phyloP scores from a whole-genome alignment of 2,329 filamentous ascomycete genomes.

The Mariannaea elegans region DNA sequence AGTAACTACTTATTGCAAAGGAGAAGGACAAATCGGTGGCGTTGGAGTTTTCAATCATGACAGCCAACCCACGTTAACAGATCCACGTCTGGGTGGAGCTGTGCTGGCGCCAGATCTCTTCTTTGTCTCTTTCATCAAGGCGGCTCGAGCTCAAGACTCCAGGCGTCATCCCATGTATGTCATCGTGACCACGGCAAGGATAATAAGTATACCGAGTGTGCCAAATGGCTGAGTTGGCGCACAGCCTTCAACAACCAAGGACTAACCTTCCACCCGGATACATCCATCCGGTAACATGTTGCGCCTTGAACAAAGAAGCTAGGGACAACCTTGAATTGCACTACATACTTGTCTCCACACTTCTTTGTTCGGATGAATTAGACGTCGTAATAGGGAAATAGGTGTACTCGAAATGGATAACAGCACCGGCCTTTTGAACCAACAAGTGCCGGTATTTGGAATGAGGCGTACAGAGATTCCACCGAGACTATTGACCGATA shows the following conservation, averaged over 20 bases:
- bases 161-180: neutral
- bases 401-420: too few relatives aligned
- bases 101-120: neutral
- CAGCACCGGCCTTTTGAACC: too few relatives aligned
- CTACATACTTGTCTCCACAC: neutral
- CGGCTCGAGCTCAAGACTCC: neutral
- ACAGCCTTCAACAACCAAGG: neutral
- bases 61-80: too few relatives aligned
- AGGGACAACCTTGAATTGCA: conserved; percentile 2
- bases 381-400: too few relatives aligned
- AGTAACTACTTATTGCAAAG: neutral
- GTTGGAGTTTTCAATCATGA: neutral
- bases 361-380: neutral
- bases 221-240: neutral
- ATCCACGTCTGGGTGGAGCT: conserved; percentile 4
- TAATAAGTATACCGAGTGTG: neutral
- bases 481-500: too few relatives aligned
- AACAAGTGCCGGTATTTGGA: too few relatives aligned
- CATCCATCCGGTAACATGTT: neutral
- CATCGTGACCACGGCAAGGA: neutral
- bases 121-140: too few relatives aligned
- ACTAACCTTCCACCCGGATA: neutral
- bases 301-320: neutral
- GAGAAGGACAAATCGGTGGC: neutral
- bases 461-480: too few relatives aligned